Percentiles rank a stretch among this genome's conserved stretches.
Conservation (phyloP, 2,329 filamentous ascomycete species). For the Pyrenochaeta sp. region DNA sequence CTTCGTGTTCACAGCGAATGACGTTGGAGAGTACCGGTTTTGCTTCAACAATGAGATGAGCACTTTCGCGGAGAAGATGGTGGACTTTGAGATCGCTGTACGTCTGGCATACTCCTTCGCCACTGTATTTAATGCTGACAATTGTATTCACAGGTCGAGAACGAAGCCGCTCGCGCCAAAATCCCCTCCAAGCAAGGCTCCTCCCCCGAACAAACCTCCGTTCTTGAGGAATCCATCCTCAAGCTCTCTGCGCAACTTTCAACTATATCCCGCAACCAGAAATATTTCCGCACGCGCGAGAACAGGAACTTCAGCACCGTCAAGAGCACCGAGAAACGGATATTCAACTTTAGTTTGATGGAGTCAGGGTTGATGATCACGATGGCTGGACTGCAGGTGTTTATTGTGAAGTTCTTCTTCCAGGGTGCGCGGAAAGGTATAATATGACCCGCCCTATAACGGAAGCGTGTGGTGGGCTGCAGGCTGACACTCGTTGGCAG, state of each 20-base stretch:
- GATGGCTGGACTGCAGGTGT: slow-evolving; percentile 97
- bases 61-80: slow-evolving; percentile 95
- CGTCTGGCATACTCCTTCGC: slow-evolving; percentile 38
- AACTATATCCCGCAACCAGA: slow-evolving; percentile 95
- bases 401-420: slow-evolving; percentile 98
- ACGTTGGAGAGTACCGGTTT: slow-evolving; percentile 89
- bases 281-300: slow-evolving; percentile 98
- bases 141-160: slow-evolving; percentile 73
- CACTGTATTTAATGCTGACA: slow-evolving; percentile 1
- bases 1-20: slow-evolving; percentile 94
- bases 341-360: slow-evolving; percentile 96
- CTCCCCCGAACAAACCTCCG: slow-evolving; percentile 85
- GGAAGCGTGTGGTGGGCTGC: not conserved
- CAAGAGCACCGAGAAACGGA: slow-evolving; percentile 90
- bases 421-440: slow-evolving; percentile 77
- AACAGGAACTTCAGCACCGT: slow-evolving; percentile 99
- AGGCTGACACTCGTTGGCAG: slow-evolving; percentile 33
- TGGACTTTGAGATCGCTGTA: slow-evolving; percentile 97
- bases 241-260: slow-evolving; percentile 93
- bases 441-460: slow-evolving; percentile 17
- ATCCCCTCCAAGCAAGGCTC: slow-evolving; percentile 90
- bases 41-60: slow-evolving; percentile 99
- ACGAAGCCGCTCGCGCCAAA: slow-evolving; percentile 79
- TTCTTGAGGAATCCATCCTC: slow-evolving; percentile 92
- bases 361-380: slow-evolving; percentile 90